Base-by-base conservation (phyloP, 202 grass and related monocot genomes). In the Hordeum pubiflorum region DNA sequence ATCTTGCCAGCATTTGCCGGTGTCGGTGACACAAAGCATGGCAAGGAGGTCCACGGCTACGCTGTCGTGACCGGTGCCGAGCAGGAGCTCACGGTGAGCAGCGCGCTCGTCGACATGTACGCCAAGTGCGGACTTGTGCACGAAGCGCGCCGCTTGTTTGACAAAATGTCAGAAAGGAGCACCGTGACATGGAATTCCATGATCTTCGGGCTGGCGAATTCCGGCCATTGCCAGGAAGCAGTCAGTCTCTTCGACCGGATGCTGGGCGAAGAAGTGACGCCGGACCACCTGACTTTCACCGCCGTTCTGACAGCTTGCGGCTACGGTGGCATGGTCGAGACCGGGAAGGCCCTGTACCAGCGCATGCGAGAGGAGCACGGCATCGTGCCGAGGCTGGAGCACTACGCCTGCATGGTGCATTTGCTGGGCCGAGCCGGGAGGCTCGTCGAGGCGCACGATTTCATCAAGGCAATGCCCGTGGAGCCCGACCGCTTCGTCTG, bases 381-480 rank as follows among this genome's bases (percentile, higher is more conserved):
- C 73, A 81, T 98, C 9, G 83, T 67, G 31, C 90, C 84, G 61
- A 98, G 83, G 84, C 79, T 93, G 63, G 89, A 90, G 77, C 95
- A 94, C 68, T 94, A 87, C 62, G 86, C 95, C 31, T 98, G 95
- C 77, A 88, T 98, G 88, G 92, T 94, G 3, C 92, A 98, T 81
- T 14, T 98, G 88, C 73, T 94, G 21, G 95, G 95, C 6, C 77
- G 92, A 86, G 90, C 92, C 3, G 95, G 92, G 7, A 84, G 61
- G 36, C 74, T 98, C 29, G 46, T 17, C 33, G 92, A 91, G 57
- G 95, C 90, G 1, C 83, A 80, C 7, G 82, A 78, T 69, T 75
- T 98, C 68, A 88, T 98, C 58, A 83, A 43, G 73, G 79, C 44
- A 41, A 98, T 98, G 95, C 90, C 90, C 11, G 74, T 97, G 5